Conservation (phyloP, 2,329 filamentous ascomycete species). For the Claviceps arundinis region DNA sequence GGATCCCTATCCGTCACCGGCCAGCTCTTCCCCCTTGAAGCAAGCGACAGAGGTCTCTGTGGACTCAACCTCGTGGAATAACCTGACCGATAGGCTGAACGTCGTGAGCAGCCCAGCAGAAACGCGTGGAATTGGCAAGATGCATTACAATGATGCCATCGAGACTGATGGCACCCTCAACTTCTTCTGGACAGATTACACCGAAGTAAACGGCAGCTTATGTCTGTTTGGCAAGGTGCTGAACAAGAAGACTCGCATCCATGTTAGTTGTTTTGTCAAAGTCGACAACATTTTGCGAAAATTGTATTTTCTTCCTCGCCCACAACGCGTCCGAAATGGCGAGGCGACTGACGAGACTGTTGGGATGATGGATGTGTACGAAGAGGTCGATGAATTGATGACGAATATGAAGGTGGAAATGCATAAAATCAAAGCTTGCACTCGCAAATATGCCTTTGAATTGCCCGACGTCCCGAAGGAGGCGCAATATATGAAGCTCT, state of each 20-base stretch:
- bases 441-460: slow-evolving; percentile 92
- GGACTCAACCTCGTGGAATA: slow-evolving; percentile 78
- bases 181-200: slow-evolving; percentile 97
- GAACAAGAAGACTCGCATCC: slow-evolving; percentile 66
- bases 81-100: slow-evolving; percentile 74
- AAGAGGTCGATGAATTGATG: slow-evolving; percentile 83
- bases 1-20: slow-evolving; percentile 54
- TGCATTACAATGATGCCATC: slow-evolving; percentile 72
- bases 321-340: slow-evolving; percentile 42
- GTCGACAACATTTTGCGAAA: slow-evolving; percentile 89
- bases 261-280: slow-evolving; percentile 90
- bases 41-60: slow-evolving; percentile 39
- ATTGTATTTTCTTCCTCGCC: slow-evolving; percentile 80
- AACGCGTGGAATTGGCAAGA: slow-evolving; percentile 57
- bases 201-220: slow-evolving; percentile 78
- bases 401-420: slow-evolving; percentile 70
- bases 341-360: slow-evolving; percentile 64
- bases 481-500: slow-evolving; percentile 82
- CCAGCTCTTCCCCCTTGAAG: slow-evolving; percentile 62
- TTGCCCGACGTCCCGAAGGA: slow-evolving; percentile 76
- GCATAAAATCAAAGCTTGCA: slow-evolving; percentile 87
- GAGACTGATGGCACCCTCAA: slow-evolving; percentile 83
- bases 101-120: slow-evolving; percentile 66
- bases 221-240: slow-evolving; percentile 94
- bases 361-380: slow-evolving; percentile 77